Evolutionary conservation across 441 rosid genomes (phyloP).

Genomic region (Croton laevigatus): DNA sequence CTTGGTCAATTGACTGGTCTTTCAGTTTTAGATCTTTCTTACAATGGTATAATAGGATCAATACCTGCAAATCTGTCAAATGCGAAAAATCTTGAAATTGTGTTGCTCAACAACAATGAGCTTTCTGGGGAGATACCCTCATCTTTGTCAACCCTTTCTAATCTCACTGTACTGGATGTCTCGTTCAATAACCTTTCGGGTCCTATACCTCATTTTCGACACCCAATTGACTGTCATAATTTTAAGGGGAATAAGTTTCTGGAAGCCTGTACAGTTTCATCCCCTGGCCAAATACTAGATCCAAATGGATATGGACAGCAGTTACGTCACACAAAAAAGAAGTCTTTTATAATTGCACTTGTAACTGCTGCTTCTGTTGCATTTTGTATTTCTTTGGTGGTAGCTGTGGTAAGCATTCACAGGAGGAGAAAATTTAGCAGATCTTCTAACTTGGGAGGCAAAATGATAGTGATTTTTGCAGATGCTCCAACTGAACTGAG

Average conservation of each 20-base stretch:
- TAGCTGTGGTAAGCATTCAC: constrained; percentile 21
- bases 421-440: constrained; percentile 33
- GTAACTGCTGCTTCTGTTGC: constrained; percentile 39
- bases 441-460: constrained; percentile 31
- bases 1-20: constrained; percentile 45
- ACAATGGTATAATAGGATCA: constrained; percentile 46
- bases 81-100: constrained; percentile 36
- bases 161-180: constrained; percentile 41
- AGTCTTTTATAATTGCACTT: constrained; percentile 31
- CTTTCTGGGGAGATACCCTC: constrained; percentile 59
- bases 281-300: constrained; percentile 19
- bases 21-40: constrained; percentile 54
- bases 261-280: constrained; percentile 31
- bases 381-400: constrained; percentile 26
- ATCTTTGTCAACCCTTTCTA: constrained; percentile 43
- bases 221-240: constrained; percentile 33
- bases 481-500: constrained; percentile 51
- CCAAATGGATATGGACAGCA: constrained; percentile 27
- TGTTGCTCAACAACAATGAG: constrained; percentile 47
- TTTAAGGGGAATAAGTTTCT: constrained; percentile 41
- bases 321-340: constrained; percentile 25
- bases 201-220: constrained; percentile 37
- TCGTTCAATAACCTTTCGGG: constrained; percentile 66
- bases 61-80: constrained; percentile 47
- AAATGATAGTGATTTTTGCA: constrained; percentile 51